Percentiles rank a stretch among this genome's conserved stretches.
Evolutionary conservation across 768 basidiomycete species (phyloP).

Genomic region (Macrocybe gigantea): DNA sequence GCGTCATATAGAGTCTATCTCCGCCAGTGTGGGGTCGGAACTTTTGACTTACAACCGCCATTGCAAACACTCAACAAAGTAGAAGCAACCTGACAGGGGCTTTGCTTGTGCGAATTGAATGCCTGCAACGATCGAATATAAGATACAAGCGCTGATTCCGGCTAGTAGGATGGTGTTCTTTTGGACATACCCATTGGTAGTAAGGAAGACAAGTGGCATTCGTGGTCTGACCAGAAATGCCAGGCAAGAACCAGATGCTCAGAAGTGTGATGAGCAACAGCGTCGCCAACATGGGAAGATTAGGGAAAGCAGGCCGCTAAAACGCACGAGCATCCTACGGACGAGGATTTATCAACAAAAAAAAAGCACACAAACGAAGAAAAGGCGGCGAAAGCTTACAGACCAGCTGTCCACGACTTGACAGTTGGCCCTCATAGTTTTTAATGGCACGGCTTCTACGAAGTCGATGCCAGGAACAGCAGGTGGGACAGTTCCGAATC

Average conservation of each 20-base stretch:
- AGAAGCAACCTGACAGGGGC: conserved; percentile 40
- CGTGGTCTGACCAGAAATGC: conserved; percentile 26
- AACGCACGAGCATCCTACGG: no score
- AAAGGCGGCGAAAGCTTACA: no score
- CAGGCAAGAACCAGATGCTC: conserved; percentile 10
- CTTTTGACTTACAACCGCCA: conserved; percentile 19
- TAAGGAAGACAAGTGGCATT: conserved; percentile 33
- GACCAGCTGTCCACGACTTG: no score
- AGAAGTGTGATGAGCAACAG: conserved; percentile 15
- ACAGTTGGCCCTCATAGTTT: no score
- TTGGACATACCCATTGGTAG: conserved; percentile 32
- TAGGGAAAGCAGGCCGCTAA: not conserved
- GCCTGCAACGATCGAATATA: conserved; percentile 19
- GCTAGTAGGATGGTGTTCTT: not conserved
- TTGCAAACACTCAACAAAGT: conserved; percentile 37
- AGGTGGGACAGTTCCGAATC: no score
- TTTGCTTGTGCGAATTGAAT: conserved; percentile 39
- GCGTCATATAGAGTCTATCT: no score
- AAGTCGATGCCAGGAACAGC: no score
- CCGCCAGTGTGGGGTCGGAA: no score
- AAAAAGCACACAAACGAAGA: no score
- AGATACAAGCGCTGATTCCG: not conserved
- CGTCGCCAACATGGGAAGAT: conserved; percentile 15
- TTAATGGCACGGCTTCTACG: no score
- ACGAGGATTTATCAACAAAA: no score